phyloP scores from a whole-genome alignment of 2,329 filamentous ascomycete species.

The Mariannaea elegans region DNA sequence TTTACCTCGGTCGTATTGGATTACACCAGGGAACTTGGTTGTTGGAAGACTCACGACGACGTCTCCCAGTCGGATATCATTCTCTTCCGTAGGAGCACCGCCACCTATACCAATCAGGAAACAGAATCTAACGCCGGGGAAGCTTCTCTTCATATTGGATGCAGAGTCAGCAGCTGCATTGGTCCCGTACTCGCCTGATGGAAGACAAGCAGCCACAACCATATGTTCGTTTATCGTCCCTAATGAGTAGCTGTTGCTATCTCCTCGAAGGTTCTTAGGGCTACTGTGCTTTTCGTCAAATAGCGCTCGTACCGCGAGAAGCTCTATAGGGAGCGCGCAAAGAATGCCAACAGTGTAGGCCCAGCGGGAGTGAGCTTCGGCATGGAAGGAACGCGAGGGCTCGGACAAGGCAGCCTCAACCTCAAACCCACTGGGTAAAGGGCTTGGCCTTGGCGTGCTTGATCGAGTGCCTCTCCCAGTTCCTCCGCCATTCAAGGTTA shows the following conservation, averaged over 20 bases:
- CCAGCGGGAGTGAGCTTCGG: background rate
- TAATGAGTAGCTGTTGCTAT: slow-evolving; percentile 22
- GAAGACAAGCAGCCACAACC: slow-evolving; percentile 27
- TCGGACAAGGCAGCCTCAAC: background rate
- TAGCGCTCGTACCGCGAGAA: slow-evolving; percentile 18
- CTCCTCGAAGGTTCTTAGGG: background rate
- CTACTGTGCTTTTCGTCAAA: slow-evolving; percentile 16
- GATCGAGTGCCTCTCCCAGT: background rate
- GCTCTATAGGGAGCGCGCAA: slow-evolving; percentile 19
- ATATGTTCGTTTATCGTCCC: slow-evolving; percentile 21
- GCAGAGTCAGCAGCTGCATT: slow-evolving; percentile 20
- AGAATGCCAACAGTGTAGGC: slow-evolving; percentile 22
- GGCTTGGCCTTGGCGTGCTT: background rate
- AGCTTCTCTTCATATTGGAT: slow-evolving; percentile 23
- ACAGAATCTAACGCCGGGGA: slow-evolving; percentile 9
- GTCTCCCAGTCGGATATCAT: too few species aligned
- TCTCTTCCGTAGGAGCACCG: slow-evolving; percentile 9
- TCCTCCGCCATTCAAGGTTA: background rate
- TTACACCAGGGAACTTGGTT: slow-evolving; percentile 1
- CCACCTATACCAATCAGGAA: slow-evolving; percentile 18
- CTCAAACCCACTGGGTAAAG: background rate
- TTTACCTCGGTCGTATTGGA: slow-evolving; percentile 30
- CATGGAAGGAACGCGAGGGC: background rate
- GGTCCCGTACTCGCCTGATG: slow-evolving; percentile 22
- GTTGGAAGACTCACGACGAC: slow-evolving; percentile 25